Evolutionary conservation across 169 alveolate genomes (phyloP), one percentile per base, ranked within the genome.

Genomic region (Plasmodium knowlesi): DNA sequence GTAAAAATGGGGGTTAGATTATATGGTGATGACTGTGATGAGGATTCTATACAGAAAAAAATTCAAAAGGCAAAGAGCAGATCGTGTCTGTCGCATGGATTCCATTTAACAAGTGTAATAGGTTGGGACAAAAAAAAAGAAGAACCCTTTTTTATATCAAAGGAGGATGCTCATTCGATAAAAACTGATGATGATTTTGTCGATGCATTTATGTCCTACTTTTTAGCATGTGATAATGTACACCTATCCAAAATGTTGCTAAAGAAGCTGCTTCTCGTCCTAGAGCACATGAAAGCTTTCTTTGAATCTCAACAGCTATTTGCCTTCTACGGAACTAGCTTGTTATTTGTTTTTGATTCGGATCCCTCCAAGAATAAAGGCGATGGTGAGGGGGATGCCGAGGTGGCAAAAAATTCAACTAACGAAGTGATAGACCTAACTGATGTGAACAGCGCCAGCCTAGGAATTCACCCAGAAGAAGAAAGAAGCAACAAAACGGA

Each of bases 241-340:
- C 92, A 70, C 19, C 50, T 83, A 1, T 80, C 92, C 19, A 43
- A 72, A 34, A 22, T 80, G 46, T 46, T 96, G 14, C n/a, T 93
- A 50, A 92, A 84, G 46, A 93, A 94, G 79, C 50, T 96, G 76
- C 79, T 92, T 14, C 67, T 80, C 19, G 73, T 76, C 73, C 61
- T 96, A 84, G 93, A 85, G 30, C 78, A 82, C 14, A 79, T 96
- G 92, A 89, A 78, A 46, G 8, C 3, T 22, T 84, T 96, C 70
- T 96, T 96, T 76, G 96, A 93, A 74, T 70, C 72, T 3, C 97
- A 96, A 90, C 83, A 73, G 3, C 73, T 78, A 54, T 92, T 96
- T 94, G 96, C 96, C 53, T 92, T 96, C 54, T 96, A 93, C 85
- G 97, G 97, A 39, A 73, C 95, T 30, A 94, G 96, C 67, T 80